Evolutionary conservation across 495 filamentous ascomycete species (phyloP).

Genomic region (Aspergillus sclerotiicarbonarius): DNA sequence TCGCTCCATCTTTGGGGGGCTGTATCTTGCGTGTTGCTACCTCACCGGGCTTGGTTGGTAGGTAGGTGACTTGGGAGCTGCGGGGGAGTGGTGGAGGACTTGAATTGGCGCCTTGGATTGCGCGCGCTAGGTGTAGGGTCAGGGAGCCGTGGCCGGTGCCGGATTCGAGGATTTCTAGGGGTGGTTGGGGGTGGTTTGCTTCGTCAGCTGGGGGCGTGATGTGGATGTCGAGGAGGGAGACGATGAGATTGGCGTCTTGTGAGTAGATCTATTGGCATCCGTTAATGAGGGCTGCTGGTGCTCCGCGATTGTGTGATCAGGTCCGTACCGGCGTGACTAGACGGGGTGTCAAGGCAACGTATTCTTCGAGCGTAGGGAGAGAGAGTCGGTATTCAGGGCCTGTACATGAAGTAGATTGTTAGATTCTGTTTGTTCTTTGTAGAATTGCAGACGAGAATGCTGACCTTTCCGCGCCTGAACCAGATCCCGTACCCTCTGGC

Average conservation of each 20-base stretch:
- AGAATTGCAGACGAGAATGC: background rate
- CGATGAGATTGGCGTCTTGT: constrained; percentile 67
- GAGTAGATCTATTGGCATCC: constrained; percentile 62
- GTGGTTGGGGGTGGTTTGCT: constrained; percentile 17
- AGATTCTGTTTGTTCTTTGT: background rate
- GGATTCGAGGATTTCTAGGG: constrained; percentile 72
- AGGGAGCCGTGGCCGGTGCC: constrained; percentile 78
- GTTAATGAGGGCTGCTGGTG: constrained; percentile 19
- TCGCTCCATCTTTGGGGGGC: constrained; percentile 4
- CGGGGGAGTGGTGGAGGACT: constrained; percentile 34
- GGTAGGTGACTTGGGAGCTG: constrained; percentile 36
- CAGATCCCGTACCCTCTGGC: constrained; percentile 53
- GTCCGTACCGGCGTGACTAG: constrained; percentile 67
- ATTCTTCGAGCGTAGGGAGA: constrained; percentile 68
- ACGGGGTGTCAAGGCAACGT: constrained; percentile 60
- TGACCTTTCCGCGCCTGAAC: constrained; percentile 51
- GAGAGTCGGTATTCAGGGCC: constrained; percentile 52
- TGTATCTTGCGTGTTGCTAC: background rate
- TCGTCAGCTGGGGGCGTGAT: constrained; percentile 38
- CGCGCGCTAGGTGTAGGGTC: constrained; percentile 70
- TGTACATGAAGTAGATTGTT: constrained; percentile 11
- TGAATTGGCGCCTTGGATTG: constrained; percentile 70
- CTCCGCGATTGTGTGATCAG: background rate
- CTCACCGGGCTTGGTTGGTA: constrained; percentile 10
- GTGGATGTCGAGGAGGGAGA: constrained; percentile 72